These are phyloP conservation scores for Cytidiella melzeri DNA, from an alignment of 768 basidiomycete species.

Conservation along the genomic window DNA sequence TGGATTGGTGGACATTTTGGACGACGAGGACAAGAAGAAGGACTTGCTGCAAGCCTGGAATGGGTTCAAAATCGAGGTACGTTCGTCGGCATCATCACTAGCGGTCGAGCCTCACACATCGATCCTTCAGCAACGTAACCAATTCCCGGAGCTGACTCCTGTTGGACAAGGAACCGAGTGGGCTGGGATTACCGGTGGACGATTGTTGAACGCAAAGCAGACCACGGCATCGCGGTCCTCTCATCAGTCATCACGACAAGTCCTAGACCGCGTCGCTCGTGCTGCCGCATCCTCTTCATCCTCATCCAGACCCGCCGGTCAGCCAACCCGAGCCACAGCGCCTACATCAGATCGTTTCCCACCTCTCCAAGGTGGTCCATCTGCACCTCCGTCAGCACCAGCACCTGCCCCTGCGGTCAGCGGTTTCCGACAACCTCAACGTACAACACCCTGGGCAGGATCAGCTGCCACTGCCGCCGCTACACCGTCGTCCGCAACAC, in stretches of 20 bases:
- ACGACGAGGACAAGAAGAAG: conserved; percentile 79
- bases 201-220: conserved; percentile 80
- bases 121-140: conserved; percentile 60
- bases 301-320: conserved; percentile 29
- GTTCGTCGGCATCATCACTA: conserved; percentile 2
- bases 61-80: conserved; percentile 77
- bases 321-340: conserved; percentile 17
- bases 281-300: conserved; percentile 53
- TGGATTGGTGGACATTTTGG: conserved; percentile 67
- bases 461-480: conserved; percentile 20
- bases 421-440: conserved; percentile 37
- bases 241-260: conserved; percentile 52
- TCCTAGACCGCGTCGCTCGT: conserved; percentile 84
- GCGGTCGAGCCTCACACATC: neutral
- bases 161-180: conserved; percentile 57
- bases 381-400: no score
- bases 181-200: conserved; percentile 74
- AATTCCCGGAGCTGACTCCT: conserved; percentile 75
- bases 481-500: conserved; percentile 22
- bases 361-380: conserved; percentile 14
- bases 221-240: conserved; percentile 55
- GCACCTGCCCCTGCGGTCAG: conserved; percentile 4
- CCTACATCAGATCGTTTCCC: conserved; percentile 26
- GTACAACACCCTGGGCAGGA: conserved; percentile 57
- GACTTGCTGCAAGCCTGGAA: conserved; percentile 76